These are phyloP conservation scores for Acanthamoeba triangularis DNA, from an alignment of 208 protist genomes.

Conservation along the genomic window DNA sequence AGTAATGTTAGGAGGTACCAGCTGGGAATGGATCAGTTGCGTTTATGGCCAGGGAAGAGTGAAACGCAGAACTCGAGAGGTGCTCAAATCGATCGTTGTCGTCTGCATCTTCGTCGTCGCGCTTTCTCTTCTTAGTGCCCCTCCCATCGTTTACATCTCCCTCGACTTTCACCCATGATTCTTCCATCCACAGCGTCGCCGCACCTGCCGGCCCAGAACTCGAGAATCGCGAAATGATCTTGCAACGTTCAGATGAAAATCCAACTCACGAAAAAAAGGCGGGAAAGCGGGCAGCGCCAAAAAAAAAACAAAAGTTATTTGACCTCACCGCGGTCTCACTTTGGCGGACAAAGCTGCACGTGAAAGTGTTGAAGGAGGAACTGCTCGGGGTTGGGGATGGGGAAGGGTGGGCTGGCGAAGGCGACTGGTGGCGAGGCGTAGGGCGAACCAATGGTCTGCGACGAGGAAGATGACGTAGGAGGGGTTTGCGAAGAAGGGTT, in stretches of 20 bases:
- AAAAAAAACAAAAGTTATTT: not conserved
- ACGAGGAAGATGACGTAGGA: not conserved
- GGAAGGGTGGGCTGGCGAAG: slow-evolving; percentile 32
- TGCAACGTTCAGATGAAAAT: not conserved
- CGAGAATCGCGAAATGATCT: not conserved
- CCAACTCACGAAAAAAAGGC: not conserved
- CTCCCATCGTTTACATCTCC: not conserved
- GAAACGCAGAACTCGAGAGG: not conserved
- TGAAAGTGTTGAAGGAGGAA: slow-evolving; percentile 47
- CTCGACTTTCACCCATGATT: not conserved
- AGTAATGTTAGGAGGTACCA: not conserved
- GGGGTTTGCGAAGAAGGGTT: not conserved
- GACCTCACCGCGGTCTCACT: not conserved
- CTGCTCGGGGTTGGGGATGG: slow-evolving; percentile 40
- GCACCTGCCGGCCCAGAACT: not conserved
- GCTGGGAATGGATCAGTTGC: not conserved
- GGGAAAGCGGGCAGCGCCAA: not conserved
- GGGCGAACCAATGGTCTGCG: not conserved
- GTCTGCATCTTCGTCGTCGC: not conserved
- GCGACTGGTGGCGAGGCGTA: not conserved
- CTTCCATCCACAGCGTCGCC: not conserved
- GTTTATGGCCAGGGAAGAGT: not conserved
- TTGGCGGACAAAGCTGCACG: not conserved
- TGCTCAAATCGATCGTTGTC: not conserved
- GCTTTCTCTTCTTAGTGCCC: not conserved